Evolutionary conservation across 1,284 basidiomycete species (phyloP).

Genomic region (Heterobasidion irregulare): DNA sequence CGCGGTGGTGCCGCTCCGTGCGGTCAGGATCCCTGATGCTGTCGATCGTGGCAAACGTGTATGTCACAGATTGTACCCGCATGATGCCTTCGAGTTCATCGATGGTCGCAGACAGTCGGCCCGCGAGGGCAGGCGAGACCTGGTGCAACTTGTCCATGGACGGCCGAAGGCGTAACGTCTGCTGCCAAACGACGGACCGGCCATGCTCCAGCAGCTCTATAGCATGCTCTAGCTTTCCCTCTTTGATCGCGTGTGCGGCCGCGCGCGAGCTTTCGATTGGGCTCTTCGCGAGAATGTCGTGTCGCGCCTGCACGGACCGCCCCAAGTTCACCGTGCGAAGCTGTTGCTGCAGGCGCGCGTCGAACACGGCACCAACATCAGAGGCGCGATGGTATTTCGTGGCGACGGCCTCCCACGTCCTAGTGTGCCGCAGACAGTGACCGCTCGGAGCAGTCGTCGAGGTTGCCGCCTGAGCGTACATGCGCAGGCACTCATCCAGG

Average conservation of each 20-base stretch:
- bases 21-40: neutral
- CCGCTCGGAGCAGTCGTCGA: neutral
- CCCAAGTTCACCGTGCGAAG: neutral
- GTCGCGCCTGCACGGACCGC: neutral
- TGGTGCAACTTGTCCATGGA: neutral
- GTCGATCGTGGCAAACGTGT: neutral
- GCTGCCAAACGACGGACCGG: neutral
- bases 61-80: neutral
- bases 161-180: neutral
- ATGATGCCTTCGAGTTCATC: neutral
- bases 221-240: neutral
- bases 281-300: neutral
- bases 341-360: neutral
- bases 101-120: neutral
- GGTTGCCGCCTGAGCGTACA: neutral
- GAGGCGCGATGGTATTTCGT: neutral
- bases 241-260: neutral
- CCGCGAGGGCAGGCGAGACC: neutral
- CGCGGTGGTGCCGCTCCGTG: neutral
- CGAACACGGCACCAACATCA: neutral
- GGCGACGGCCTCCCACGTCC: neutral
- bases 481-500: neutral
- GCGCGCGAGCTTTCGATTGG: neutral
- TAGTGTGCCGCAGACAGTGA: neutral
- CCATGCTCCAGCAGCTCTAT: neutral